These are phyloP conservation scores for Zygosaccharomyces bisporus DNA, from an alignment of 805 yeast genomes.

Conservation along the genomic window DNA sequence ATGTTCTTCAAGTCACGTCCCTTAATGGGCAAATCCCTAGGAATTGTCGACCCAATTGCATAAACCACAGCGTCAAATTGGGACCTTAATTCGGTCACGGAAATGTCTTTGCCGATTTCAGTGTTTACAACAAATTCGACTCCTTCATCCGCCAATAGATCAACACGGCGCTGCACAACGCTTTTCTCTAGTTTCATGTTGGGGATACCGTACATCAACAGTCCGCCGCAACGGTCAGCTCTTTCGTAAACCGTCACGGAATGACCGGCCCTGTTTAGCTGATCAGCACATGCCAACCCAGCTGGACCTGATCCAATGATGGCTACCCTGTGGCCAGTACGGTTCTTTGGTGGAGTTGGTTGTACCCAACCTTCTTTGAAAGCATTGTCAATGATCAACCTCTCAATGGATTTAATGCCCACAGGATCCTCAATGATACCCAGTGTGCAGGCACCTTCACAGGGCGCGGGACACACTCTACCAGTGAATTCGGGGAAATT, in stretches of 20 bases:
- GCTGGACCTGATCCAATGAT: conserved; percentile 96
- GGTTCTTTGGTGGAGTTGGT: conserved; percentile 69
- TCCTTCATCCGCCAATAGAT: conserved; percentile 87
- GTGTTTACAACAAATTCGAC: conserved; percentile 70
- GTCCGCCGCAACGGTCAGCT: conserved; percentile 93
- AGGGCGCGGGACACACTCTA: conserved; percentile 98
- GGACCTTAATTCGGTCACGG: conserved; percentile 62
- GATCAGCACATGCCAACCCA: conserved; percentile 96
- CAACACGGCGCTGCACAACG: conserved; percentile 89
- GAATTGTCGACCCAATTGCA: conserved; percentile 94
- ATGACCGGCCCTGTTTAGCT: conserved; percentile 95
- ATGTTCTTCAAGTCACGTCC: conserved; percentile 89
- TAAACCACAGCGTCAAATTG: conserved; percentile 78
- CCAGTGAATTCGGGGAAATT: conserved; percentile 99
- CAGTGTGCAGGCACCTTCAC: conserved; percentile 94
- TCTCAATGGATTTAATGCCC: conserved; percentile 92
- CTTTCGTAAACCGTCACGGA: conserved; percentile 88
- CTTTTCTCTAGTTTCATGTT: conserved; percentile 96
- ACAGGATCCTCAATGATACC: conserved; percentile 94
- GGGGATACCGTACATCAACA: conserved; percentile 98
- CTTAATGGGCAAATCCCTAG: conserved; percentile 90
- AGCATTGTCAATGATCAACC: conserved; percentile 94
- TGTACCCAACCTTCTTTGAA: conserved; percentile 95
- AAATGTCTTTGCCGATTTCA: conserved; percentile 79
- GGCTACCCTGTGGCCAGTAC: conserved; percentile 85